These are phyloP conservation scores for Kuraishia piskuri DNA, from an alignment of 805 yeast genomes.

Conservation along the genomic window DNA sequence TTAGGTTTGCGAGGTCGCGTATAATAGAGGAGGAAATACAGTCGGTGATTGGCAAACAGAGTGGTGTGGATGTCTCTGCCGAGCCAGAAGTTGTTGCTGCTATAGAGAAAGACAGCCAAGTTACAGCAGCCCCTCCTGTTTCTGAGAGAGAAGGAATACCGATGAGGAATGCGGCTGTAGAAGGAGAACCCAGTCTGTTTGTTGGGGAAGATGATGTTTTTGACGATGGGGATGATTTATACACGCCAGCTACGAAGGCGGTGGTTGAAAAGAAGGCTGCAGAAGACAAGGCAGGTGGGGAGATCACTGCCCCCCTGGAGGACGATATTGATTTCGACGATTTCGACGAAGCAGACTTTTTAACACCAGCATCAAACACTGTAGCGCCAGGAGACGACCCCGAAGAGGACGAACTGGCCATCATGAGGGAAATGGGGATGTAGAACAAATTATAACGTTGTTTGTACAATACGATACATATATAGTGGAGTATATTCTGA, in stretches of 20 bases:
- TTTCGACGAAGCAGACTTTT: not conserved
- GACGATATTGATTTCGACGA: conserved; percentile 5
- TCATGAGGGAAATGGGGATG: conserved; percentile 10
- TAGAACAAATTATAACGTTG: not conserved
- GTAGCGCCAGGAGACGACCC: conserved; percentile 1
- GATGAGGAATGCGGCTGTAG: not conserved
- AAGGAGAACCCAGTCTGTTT: not conserved
- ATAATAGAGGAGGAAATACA: conserved; percentile 29
- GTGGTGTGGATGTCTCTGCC: not conserved
- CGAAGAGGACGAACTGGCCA: conserved; percentile 7
- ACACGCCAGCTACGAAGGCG: conserved; percentile 6
- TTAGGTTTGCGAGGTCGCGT: conserved; percentile 32
- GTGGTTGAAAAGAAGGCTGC: not conserved
- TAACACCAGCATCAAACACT: not conserved
- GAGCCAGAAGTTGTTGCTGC: not conserved
- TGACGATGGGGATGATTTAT: conserved; percentile 13
- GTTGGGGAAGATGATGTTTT: conserved; percentile 12
- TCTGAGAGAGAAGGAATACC: not conserved
- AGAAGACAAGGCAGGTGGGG: not conserved
- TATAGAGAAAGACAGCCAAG: not conserved
- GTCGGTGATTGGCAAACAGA: not conserved
- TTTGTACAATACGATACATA: conserved; percentile 1
- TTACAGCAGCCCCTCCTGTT: not conserved
- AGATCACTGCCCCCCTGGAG: too few relatives aligned
- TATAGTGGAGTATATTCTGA: conserved; percentile 3